Base-by-base conservation (phyloP, 306 rosid species). In the Alnus glutinosa region DNA sequence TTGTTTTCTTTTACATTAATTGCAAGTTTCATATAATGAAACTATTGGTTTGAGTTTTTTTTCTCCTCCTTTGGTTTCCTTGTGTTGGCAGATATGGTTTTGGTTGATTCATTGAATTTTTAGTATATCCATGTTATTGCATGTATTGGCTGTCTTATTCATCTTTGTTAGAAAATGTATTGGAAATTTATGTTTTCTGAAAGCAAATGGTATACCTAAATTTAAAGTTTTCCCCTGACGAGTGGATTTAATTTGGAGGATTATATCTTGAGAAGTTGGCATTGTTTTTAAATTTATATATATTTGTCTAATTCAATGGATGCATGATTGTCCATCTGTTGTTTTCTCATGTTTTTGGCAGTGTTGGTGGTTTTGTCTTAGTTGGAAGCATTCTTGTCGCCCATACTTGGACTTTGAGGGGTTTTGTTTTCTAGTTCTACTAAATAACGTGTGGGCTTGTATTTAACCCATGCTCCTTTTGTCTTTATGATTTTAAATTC, bases 261-360 rank as follows among this genome's bases (percentile, higher is more conserved):
- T 6, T 36, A 36, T 64, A 64, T 64, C 9, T 4, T 58, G 13
- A 36, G 51, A 42, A 76, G 10, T 37, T 51, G 67, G 30, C 58
- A 13, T 37, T 75, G 55, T 77, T 74, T 51, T 74, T 55, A 14
- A 37, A 34, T 19, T 50, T 36, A 19, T 5, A 39, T 34, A 34
- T 1, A 34, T 23, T 55, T 59, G 70, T 52, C 39, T n/a, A 49
- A n/a, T 52, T 59, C 36, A 19, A 28, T 75, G 75, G 81, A 18
- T 73, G 78, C 78, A 77, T 82, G 82, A 15, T 19, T 62, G 75
- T 66, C 78, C 82, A 72, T 36, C 78, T 77, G 76, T 82, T 72
- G 71, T 69, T 59, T 57, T 77, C 57, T 76, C 49, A 39, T 48
- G 78, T 19, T 66, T 48, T 42, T 51, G 85, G 42, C 77, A 42